Conservation (phyloP, 495 filamentous ascomycete genomes). For the Evernia prunastri region DNA sequence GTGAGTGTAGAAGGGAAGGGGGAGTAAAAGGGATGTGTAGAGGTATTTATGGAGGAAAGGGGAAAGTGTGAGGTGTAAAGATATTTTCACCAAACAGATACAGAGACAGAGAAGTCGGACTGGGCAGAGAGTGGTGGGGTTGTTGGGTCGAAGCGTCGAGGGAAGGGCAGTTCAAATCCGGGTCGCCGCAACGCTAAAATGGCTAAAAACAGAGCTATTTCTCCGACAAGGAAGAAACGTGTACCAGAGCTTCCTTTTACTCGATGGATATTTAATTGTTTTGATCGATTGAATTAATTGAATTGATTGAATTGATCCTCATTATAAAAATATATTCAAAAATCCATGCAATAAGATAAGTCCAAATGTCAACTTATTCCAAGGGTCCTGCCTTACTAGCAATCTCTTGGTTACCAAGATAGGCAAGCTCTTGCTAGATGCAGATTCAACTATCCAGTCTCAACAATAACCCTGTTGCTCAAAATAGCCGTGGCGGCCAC, state of each 20-base stretch:
- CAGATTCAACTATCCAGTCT: slow-evolving; percentile 1
- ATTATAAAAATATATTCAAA: too few relatives aligned
- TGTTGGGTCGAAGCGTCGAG: too few relatives aligned
- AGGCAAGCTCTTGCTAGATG: slow-evolving; percentile 2
- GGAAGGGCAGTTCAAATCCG: too few relatives aligned
- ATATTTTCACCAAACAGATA: neutral
- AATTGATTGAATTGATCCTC: too few relatives aligned
- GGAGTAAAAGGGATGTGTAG: neutral
- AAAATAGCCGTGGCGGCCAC: neutral
- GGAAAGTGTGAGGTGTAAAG: neutral
- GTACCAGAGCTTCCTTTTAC: neutral
- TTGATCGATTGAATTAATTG: too few relatives aligned
- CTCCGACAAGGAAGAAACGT: neutral
- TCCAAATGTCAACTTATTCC: neutral
- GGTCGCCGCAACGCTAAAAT: neutral
- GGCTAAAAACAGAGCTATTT: neutral
- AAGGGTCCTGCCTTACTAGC: neutral
- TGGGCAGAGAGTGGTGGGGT: neutral
- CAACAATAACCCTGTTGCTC: neutral
- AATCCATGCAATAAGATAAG: neutral
- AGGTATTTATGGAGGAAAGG: slow-evolving; percentile 1
- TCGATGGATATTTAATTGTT: neutral
- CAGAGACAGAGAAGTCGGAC: too few relatives aligned
- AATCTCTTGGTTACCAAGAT: neutral
- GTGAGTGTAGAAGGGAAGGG: neutral